Evolutionary conservation across 2,329 filamentous ascomycete genomes (phyloP), one percentile per base, ranked within the genome.

Genomic region (Trichoderma arundinaceum): DNA sequence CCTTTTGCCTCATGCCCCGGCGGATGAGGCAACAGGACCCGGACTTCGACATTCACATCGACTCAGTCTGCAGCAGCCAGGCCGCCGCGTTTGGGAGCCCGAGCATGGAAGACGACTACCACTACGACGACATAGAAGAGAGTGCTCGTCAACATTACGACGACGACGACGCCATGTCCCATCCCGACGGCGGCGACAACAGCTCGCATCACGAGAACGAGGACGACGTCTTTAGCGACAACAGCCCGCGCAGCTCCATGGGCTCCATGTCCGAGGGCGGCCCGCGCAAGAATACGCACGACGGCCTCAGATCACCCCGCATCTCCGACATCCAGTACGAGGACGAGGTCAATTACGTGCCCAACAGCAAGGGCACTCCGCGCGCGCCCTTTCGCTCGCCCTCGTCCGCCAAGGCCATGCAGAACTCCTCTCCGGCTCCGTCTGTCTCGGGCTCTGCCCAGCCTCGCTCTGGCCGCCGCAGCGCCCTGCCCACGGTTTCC

Each of bases 351-450:
- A 78, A 83, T 15, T 85, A 85, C 67, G 71, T 83, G 1, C 81
- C 84, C 2, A 85, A 84, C n/a, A 79, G 84, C 22, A 84, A 88
- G 61, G 82, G 83, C 7, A 39, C 58, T 7, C 82, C 84, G 8
- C 84, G 90, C 2, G 85, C 88, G 5, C 84, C 86, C 1, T 92
- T 92, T 74, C 83, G 89, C 54, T 90, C 89, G 12, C 86, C 90
- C 0, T 90, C 89, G 1, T 88, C 87, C 12, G 86, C 92, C 7
- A 86, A 87, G 57, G 88, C 88, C 1, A 83, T 92, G 77, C 90
- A 92, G 69, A 90, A 92, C 87, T 84, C 85, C 1, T 91, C 89
- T 0, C 89, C 88, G 0, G 80, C 87, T 0, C 79, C 83, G 0
- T 88, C 87, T 0, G 78, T 82, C n/a, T 77, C 80, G 56, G 83